Base-by-base conservation (phyloP, 2,329 filamentous ascomycete genomes). In the Cyphellophora attinorum region DNA sequence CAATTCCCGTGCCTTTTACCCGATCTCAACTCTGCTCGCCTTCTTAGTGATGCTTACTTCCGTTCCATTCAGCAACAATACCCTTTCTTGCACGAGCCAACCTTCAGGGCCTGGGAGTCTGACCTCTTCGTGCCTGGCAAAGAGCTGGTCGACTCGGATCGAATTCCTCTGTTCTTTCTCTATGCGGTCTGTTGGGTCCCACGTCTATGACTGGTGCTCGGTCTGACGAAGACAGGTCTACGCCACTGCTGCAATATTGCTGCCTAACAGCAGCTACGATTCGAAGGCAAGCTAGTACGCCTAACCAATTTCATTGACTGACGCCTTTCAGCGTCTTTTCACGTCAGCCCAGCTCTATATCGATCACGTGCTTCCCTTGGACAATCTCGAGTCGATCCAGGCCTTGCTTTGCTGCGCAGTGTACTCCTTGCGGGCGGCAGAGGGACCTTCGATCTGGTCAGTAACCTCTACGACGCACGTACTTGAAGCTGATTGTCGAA, bases 31-130 rank as follows among this genome's bases (percentile, higher is more conserved):
- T 27, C 29, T 4, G 43, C 39, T 8, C 16, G 38, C 28, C 35
- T 19, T 14, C 34, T 50, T 14, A 44, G 45, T 21, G 37, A 51
- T 29, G 57, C 58, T 3, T 61, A 58, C 35, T 61, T 61, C 33
- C 41, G 54, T 19, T 56, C 58, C 14, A 56, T 61, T 8, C 57
- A 61, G 27, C 43, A 53, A 1, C 57, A 61, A 31, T 61, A 59
- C 30, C 57, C 57, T 0, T 60, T 61, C 32, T 42, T 61, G 2
- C 59, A 61, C 35, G 41, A 49, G 11, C 51, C 50, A 3, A 61
- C 56, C 0, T 57, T 58, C 30, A 34, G 40, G 3, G 8, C 15
- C 1, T 57, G 54, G 56, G 56, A 61, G 29, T 39, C 11, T 34
- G 44, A 10, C 48, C 53, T 6, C 23, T 49, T 13, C 29, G 35